A percentile compares a stretch with the other conserved stretches of the same genome.
These are phyloP conservation scores for Starmera amethionina DNA, from an alignment of 805 yeast species.

Conservation along the genomic window DNA sequence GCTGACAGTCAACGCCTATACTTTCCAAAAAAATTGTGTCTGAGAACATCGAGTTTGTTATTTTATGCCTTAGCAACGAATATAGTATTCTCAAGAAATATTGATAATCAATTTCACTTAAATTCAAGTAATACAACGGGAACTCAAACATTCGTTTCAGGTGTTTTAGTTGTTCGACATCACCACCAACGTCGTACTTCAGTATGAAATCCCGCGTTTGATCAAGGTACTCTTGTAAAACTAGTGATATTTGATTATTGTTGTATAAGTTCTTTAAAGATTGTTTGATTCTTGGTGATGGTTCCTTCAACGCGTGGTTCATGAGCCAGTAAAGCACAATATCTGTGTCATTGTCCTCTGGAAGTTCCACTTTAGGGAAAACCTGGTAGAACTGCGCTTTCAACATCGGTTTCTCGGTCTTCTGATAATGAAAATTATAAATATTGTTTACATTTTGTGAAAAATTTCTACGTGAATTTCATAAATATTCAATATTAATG, in stretches of 20 bases:
- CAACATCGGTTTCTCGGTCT: background rate
- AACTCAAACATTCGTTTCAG: slow-evolving; percentile 1
- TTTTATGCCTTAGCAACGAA: background rate
- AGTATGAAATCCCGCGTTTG: slow-evolving; percentile 9
- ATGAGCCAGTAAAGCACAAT: slow-evolving; percentile 15
- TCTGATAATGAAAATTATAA: background rate
- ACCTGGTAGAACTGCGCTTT: slow-evolving; percentile 4
- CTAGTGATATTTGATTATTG: background rate
- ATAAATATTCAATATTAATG: no score
- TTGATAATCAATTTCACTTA: background rate
- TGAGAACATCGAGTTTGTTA: background rate
- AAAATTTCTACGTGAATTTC: no score
- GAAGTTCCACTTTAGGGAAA: slow-evolving; percentile 10
- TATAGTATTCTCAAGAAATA: background rate
- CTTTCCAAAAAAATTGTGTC: background rate
- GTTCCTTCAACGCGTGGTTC: slow-evolving; percentile 14
- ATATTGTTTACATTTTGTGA: no score
- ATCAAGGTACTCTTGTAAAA: slow-evolving; percentile 8
- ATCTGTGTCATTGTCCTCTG: slow-evolving; percentile 13
- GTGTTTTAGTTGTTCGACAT: background rate
- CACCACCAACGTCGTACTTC: background rate
- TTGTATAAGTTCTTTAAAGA: slow-evolving; percentile 10
- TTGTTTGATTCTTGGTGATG: slow-evolving; percentile 12
- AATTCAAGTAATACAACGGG: slow-evolving; percentile 1
- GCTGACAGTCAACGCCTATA: slow-evolving; percentile 12